These are phyloP conservation scores for Casuarina glauca DNA, from an alignment of 306 rosid genomes.

Conservation along the genomic window DNA sequence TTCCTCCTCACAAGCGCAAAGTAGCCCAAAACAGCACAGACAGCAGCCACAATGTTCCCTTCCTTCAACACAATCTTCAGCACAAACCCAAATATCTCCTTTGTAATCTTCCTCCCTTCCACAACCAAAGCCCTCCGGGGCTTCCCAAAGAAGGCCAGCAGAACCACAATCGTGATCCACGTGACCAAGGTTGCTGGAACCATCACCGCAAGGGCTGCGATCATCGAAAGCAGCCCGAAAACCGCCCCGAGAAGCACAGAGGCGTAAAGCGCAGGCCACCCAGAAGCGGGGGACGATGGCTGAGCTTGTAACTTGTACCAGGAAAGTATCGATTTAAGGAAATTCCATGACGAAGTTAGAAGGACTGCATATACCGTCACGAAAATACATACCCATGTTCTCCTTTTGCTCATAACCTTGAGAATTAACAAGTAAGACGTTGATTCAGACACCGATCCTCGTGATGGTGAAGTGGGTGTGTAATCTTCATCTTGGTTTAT, in stretches of 20 bases:
- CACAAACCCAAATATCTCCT: conserved; percentile 62
- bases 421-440: conserved; percentile 47
- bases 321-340: conserved; percentile 59
- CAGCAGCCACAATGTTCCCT: conserved; percentile 85
- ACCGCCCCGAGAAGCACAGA: conserved; percentile 80
- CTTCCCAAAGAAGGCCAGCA: conserved; percentile 86
- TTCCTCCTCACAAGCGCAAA: conserved; percentile 66
- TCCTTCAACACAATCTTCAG: conserved; percentile 76
- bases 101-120: conserved; percentile 84
- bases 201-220: conserved; percentile 75
- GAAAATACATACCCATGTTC: conserved; percentile 74
- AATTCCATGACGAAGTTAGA: conserved; percentile 62
- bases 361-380: conserved; percentile 57
- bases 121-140: conserved; percentile 67
- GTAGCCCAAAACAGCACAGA: conserved; percentile 85
- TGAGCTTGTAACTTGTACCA: conserved; percentile 61
- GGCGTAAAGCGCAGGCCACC: conserved; percentile 87
- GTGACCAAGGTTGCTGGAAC: conserved; percentile 80
- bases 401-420: conserved; percentile 70
- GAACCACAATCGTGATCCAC: conserved; percentile 82
- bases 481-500: conserved; percentile 37
- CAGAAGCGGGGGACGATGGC: conserved; percentile 35
- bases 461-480: conserved; percentile 19
- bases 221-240: conserved; percentile 80
- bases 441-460: conserved; percentile 42